These are phyloP conservation scores for Hypoxylon fuscum DNA, from an alignment of 495 filamentous ascomycete genomes.

Conservation along the genomic window DNA sequence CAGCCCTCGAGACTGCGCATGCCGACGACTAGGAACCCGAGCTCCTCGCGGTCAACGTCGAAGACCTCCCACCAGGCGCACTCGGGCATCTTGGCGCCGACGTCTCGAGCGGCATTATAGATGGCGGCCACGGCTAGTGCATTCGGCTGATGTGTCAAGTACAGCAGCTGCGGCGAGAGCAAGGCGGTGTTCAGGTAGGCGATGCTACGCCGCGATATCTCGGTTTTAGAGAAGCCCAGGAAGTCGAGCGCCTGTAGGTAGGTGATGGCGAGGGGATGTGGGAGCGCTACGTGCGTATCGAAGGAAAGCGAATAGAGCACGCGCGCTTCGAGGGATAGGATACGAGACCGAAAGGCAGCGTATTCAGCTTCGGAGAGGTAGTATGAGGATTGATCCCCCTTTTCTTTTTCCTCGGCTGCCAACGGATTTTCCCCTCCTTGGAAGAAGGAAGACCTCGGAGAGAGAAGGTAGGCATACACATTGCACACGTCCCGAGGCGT, in stretches of 20 bases:
- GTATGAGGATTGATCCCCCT: conserved; percentile 63
- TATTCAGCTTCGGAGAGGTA: conserved; percentile 80
- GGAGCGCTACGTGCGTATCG: conserved; percentile 82
- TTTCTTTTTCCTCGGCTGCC: not conserved
- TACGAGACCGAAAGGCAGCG: conserved; percentile 64
- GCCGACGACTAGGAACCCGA: conserved; percentile 90
- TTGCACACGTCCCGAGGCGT: conserved; percentile 82
- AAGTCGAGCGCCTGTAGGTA: conserved; percentile 91
- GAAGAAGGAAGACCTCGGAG: conserved; percentile 70
- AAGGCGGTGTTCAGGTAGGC: conserved; percentile 84
- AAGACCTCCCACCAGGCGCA: conserved; percentile 97
- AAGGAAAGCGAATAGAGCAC: conserved; percentile 82
- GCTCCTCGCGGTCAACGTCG: conserved; percentile 94
- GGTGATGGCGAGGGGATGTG: conserved; percentile 87
- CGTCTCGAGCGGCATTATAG: conserved; percentile 86
- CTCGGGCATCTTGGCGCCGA: conserved; percentile 77
- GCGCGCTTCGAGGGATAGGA: conserved; percentile 76
- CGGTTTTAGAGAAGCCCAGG: conserved; percentile 40
- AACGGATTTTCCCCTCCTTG: conserved; percentile 22
- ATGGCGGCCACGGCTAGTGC: conserved; percentile 86
- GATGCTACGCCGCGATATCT: conserved; percentile 69
- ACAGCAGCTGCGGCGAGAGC: conserved; percentile 86
- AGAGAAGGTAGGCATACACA: conserved; percentile 83
- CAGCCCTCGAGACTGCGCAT: conserved; percentile 84
- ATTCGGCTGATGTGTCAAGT: conserved; percentile 89